Base-by-base conservation (phyloP, 2,329 filamentous ascomycete genomes). In the Botryotinia globosa region DNA sequence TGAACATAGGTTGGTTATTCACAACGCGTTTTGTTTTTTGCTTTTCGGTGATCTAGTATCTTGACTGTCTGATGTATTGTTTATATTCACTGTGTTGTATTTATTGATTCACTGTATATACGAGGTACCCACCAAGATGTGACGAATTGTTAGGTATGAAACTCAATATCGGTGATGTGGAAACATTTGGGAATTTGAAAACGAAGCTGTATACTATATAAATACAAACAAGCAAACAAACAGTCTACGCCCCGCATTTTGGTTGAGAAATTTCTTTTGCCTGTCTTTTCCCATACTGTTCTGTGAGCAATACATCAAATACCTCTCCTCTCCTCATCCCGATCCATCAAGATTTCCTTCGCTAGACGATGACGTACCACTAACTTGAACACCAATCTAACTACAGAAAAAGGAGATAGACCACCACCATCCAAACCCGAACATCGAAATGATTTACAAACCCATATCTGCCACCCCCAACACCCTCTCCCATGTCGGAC, bases 161-260 rank as follows among this genome's bases (percentile, higher is more conserved):
- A 51, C 25, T 51, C 5, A 5, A 51, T 2, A 4, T 51, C 4
- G 3, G 25, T 1, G 25, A 51, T 10, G 25, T 4, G 10, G 22
- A 22, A 20, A 10, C 22, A 22, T 8, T 48, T 22, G 20, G 9
- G 45, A 9, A 48, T 22, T n/a, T 16, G 12, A 54, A 5, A 16
- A 54, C 4, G 0, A 48, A 25, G 4, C 3, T n/a, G 4, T n/a
- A 14, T n/a, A 5, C 14, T 16, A 42, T 42, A 16, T 0, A 25
- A n/a, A 16, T 3, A 42, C 16, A 1, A 25, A n/a, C 6, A 54
- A n/a, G n/a, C 10, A n/a, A 14, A 51, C 1, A 3, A 10, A n/a
- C 14, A 14, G 0, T 54, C 48, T 54, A 54, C 10, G 3, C 1
- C 48, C 12, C 6, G 4, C 12, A 4, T 12, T n/a, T 16, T 0